Base-by-base conservation (phyloP, 352 stramenopile genomes). In the Globisporangium mamillatum region DNA sequence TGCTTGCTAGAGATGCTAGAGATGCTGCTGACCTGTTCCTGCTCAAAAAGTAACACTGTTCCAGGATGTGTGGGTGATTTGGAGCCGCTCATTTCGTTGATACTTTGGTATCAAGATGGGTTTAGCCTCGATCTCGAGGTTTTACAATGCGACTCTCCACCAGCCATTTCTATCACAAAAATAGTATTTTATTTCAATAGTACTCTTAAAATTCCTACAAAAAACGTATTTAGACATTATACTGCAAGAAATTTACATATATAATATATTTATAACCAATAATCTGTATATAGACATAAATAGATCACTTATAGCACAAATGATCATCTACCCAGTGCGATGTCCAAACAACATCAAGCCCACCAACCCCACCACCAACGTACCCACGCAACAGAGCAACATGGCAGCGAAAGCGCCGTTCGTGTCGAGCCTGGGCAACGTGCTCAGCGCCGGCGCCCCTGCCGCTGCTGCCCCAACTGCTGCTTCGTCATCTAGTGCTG, bases 361-460 rank as follows among this genome's bases (percentile, higher is more conserved):
- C 16, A 46, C 38, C 36, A 46, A 16, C 34, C 34, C 1, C 38
- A 46, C 38, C 12, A 46, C 12, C 38, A 46, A 46, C 38, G 6
- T 12, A 46, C 55, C 25, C 55, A 41, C n/a, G 29, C 25, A 34
- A 29, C 27, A 12, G 10, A 59, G 24, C 34, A 48, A 34, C 25
- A 66, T 66, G 65, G 48, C 65, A 25, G 34, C 64, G 10, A 69
- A 64, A 32, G 65, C 74, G 32, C 64, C 78, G 41, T 86, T 84
- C 70, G 76, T 80, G 60, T 84, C 79, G 20, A 81, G 72, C 60
- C 57, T 86, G 38, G 76, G 79, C 53, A 71, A 72, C 46, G 75
- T 74, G 52, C 60, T 84, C 8, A 24, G 38, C 18, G 67, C 10
- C 12, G 32, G 22, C 14, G 62, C 53, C 18, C 25, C 48, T n/a